Evolutionary conservation across 768 basidiomycete species (phyloP).

Genomic region (Cystobasidiopsis lactophilus): DNA sequence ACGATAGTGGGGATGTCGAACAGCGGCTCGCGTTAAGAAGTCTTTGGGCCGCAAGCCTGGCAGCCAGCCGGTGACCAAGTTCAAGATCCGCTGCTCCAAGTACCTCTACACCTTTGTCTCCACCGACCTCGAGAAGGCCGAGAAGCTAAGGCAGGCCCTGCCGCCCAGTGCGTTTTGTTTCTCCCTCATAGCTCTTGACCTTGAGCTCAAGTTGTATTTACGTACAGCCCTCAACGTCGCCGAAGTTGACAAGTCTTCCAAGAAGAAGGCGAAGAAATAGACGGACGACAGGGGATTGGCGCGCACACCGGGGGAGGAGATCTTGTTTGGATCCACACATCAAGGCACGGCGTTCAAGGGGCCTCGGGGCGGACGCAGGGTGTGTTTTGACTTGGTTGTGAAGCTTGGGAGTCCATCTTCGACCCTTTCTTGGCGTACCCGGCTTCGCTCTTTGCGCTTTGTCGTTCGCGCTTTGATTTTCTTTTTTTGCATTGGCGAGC

Average conservation of each 20-base stretch:
- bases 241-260: conserved; percentile 45
- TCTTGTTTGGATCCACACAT: no score
- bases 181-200: background rate
- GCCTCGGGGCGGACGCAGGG: no score
- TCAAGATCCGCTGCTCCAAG: conserved; percentile 92
- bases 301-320: background rate
- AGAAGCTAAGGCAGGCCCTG: conserved; percentile 83
- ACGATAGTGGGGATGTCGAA: background rate
- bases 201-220: background rate
- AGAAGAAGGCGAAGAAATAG: conserved; percentile 39
- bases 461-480: no score
- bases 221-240: conserved; percentile 46
- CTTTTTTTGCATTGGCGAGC: no score
- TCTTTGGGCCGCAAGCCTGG: conserved; percentile 1
- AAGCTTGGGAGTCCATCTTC: background rate
- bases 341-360: no score
- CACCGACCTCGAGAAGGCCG: conserved; percentile 93
- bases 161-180: conserved; percentile 57
- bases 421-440: no score
- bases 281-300: background rate
- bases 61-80: conserved; percentile 44
- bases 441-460: no score
- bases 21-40: conserved; percentile 5
- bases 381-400: background rate
- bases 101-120: conserved; percentile 93